phyloP scores from a whole-genome alignment of 805 yeast species.

The Blastobotrys peoriensis region DNA sequence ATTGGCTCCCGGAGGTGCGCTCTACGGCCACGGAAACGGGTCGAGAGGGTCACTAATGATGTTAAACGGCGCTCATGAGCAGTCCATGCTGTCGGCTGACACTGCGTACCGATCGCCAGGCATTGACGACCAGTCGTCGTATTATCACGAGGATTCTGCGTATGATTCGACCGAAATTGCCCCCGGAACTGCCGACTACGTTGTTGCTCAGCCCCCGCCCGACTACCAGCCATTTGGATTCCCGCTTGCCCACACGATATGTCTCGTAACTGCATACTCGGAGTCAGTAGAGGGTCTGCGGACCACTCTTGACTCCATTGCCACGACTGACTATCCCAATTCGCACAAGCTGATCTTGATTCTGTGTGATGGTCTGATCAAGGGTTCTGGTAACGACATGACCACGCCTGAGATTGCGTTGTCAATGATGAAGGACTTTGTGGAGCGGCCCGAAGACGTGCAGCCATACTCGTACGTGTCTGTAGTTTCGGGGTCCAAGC shows the following conservation, averaged over 20 bases:
- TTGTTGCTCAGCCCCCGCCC: constrained; percentile 86
- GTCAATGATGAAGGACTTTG: constrained; percentile 78
- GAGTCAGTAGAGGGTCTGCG: constrained; percentile 85
- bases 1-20: constrained; percentile 29
- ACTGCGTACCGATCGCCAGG: constrained; percentile 25
- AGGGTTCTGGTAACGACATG: constrained; percentile 85
- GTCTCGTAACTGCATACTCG: constrained; percentile 88
- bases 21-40: constrained; percentile 21
- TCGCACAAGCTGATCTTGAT: constrained; percentile 83
- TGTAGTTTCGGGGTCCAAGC: constrained; percentile 87
- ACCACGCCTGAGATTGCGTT: constrained; percentile 88
- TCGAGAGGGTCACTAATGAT: constrained; percentile 21
- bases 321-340: constrained; percentile 94
- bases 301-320: constrained; percentile 82
- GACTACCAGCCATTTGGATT: constrained; percentile 81
- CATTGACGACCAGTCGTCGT: constrained; percentile 7
- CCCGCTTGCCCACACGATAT: constrained; percentile 69
- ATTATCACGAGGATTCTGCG: constrained; percentile 3
- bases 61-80: constrained; percentile 13
- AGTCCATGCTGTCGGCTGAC: constrained; percentile 18
- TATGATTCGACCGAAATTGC: constrained; percentile 4
- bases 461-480: constrained; percentile 85
- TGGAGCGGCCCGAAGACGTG: constrained; percentile 67
- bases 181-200: constrained; percentile 44
- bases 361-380: constrained; percentile 89